Percentiles rank a stretch among this genome's conserved stretches.
Evolutionary conservation across 805 yeast genomes (phyloP).

Genomic region (Torulaspora delbrueckii): DNA sequence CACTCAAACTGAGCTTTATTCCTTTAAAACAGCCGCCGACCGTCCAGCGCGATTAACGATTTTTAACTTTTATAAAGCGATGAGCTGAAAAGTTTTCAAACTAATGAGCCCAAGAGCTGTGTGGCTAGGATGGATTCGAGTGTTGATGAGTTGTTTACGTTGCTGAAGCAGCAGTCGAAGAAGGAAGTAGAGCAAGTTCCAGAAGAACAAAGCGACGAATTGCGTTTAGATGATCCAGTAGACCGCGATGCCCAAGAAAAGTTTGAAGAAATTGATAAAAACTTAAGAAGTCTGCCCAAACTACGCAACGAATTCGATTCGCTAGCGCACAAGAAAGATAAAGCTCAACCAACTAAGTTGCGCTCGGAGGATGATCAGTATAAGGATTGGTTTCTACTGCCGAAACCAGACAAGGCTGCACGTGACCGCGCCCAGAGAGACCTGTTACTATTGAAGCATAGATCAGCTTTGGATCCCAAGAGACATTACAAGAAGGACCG

Average conservation of each 20-base stretch:
- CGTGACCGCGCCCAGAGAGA: constrained; percentile 60
- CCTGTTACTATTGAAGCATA: constrained; percentile 68
- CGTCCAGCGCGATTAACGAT: neutral
- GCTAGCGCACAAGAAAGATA: constrained; percentile 9
- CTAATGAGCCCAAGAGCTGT: too few relatives aligned
- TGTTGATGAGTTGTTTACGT: constrained; percentile 22
- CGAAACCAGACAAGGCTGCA: constrained; percentile 68
- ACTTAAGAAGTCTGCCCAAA: constrained; percentile 28
- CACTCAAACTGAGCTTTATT: neutral
- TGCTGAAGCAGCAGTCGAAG: constrained; percentile 9
- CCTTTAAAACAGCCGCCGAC: constrained; percentile 2
- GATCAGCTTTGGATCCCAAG: constrained; percentile 91
- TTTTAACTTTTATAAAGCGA: neutral
- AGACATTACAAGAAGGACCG: constrained; percentile 87
- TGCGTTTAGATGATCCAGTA: neutral
- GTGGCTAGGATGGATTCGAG: constrained; percentile 4
- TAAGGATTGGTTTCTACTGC: constrained; percentile 77
- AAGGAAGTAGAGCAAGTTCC: neutral
- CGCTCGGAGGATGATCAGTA: neutral
- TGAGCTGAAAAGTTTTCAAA: neutral
- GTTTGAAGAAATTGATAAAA: constrained; percentile 30
- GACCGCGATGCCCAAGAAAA: constrained; percentile 16
- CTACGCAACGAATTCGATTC: constrained; percentile 30
- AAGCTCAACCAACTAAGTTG: too few relatives aligned
- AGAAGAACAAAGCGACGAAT: neutral